Evolutionary conservation across 1,139 yeast genomes (phyloP).

Genomic region (Lizanozyma gosingica): DNA sequence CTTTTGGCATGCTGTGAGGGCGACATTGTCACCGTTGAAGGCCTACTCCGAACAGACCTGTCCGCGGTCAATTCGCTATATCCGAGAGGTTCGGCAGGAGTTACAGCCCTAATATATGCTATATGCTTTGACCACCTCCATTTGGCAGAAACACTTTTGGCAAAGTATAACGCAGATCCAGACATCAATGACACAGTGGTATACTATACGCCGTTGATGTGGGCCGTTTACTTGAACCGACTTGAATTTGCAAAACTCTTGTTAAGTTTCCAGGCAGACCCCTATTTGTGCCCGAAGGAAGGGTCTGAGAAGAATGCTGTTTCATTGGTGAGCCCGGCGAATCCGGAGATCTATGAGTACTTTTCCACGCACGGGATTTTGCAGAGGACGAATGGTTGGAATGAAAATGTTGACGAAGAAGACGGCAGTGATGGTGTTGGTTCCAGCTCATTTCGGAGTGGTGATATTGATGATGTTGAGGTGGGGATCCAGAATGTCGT

Average conservation of each 20-base stretch:
- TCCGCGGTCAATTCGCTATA: constrained; percentile 20
- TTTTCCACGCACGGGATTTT: constrained; percentile 32
- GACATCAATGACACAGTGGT: constrained; percentile 28
- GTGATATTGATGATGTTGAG: constrained; percentile 32
- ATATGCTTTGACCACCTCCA: constrained; percentile 39
- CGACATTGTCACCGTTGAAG: constrained; percentile 36
- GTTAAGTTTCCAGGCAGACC: constrained; percentile 35
- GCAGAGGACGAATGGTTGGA: constrained; percentile 17
- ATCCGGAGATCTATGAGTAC: constrained; percentile 24
- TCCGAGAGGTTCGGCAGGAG: constrained; percentile 31
- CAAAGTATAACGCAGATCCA: constrained; percentile 27
- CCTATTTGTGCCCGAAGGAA: constrained; percentile 20
- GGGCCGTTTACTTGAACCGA: constrained; percentile 37
- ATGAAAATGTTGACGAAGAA: constrained; percentile 7
- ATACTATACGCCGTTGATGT: constrained; percentile 36
- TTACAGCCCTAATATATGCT: constrained; percentile 43
- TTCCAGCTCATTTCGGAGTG: constrained; percentile 16
- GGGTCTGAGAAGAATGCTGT: constrained; percentile 24
- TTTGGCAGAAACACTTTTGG: constrained; percentile 35
- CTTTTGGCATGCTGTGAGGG: constrained; percentile 46
- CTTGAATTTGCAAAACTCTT: constrained; percentile 26
- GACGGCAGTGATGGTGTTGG: constrained; percentile 11
- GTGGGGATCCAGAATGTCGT: constrained; percentile 22
- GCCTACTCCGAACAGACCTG: constrained; percentile 21
- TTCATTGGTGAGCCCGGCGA: constrained; percentile 24